These are phyloP conservation scores for Melampsora americana DNA, from an alignment of 1,284 basidiomycete genomes.

Conservation along the genomic window DNA sequence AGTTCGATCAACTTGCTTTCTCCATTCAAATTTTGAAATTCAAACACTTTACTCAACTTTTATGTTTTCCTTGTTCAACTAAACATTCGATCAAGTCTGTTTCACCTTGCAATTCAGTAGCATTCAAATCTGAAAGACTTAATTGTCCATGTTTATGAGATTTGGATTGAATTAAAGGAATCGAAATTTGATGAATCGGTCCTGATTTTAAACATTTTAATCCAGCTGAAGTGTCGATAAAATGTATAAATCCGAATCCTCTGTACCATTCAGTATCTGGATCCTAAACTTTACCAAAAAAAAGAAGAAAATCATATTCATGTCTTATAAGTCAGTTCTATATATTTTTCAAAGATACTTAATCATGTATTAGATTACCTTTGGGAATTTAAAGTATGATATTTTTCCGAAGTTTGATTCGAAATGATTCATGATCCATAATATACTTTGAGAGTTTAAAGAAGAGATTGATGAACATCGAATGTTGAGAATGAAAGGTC, in stretches of 20 bases:
- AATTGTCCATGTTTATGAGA: slow-evolving; percentile 6
- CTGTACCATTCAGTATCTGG: not conserved
- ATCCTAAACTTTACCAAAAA: slow-evolving; percentile 4
- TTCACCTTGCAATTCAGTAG: not conserved
- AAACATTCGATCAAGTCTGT: not conserved
- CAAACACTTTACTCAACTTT: not conserved
- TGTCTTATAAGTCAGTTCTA: not conserved
- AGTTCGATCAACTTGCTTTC: not conserved
- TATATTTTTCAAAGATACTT: not conserved
- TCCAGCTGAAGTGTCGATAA: not conserved
- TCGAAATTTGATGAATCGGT: not conserved
- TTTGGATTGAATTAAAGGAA: not conserved
- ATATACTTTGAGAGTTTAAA: not conserved
- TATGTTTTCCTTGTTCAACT: not conserved
- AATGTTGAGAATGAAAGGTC: slow-evolving; percentile 7
- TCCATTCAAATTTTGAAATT: not conserved
- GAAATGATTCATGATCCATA: not conserved
- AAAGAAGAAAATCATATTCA: not conserved
- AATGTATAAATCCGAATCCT: slow-evolving; percentile 6
- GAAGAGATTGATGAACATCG: not conserved
- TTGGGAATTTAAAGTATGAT: not conserved
- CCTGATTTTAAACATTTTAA: not conserved
- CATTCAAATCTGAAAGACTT: not conserved
- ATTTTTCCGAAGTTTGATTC: slow-evolving; percentile 1
- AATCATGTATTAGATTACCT: not conserved